These are phyloP conservation scores for Citrus inodora DNA, from an alignment of 345 rosid species.

Conservation along the genomic window DNA sequence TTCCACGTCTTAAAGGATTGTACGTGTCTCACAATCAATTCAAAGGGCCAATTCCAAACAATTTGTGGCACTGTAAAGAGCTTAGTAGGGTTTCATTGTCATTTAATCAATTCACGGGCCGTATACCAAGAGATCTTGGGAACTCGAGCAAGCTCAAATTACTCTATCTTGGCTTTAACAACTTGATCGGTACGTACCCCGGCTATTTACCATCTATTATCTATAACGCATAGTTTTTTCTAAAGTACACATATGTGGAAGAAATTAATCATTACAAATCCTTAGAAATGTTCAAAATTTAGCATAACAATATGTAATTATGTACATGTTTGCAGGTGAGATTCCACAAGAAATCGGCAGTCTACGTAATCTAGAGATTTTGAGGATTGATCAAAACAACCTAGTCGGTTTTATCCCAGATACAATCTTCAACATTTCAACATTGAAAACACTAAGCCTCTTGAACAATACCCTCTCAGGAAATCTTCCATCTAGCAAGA, in stretches of 20 bases:
- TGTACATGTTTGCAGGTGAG: conserved; percentile 5
- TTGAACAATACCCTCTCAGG: neutral
- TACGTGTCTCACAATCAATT: neutral
- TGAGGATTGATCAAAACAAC: neutral
- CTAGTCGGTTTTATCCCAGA: neutral
- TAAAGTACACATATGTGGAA: too few relatives aligned
- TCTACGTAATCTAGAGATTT: neutral
- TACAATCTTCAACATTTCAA: neutral
- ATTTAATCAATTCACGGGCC: neutral
- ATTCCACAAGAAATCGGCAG: conserved; percentile 16
- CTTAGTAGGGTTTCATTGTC: neutral
- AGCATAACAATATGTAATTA: neutral
- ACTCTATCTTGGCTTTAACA: neutral
- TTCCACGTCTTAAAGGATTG: neutral
- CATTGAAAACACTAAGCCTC: neutral
- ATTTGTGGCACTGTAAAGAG: neutral
- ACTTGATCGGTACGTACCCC: conserved; percentile 6
- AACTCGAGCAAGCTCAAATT: conserved; percentile 7
- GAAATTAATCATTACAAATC: too few relatives aligned
- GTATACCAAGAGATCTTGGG: conserved; percentile 15
- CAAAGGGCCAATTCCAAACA: neutral
- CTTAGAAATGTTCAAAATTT: too few relatives aligned
- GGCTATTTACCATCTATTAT: neutral
- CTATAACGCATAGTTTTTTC: too few relatives aligned
- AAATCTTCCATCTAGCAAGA: neutral